Percentiles rank a stretch among this genome's conserved stretches.
phyloP scores from a whole-genome alignment of 2,329 filamentous ascomycete genomes.

The Fusarium sp. region DNA sequence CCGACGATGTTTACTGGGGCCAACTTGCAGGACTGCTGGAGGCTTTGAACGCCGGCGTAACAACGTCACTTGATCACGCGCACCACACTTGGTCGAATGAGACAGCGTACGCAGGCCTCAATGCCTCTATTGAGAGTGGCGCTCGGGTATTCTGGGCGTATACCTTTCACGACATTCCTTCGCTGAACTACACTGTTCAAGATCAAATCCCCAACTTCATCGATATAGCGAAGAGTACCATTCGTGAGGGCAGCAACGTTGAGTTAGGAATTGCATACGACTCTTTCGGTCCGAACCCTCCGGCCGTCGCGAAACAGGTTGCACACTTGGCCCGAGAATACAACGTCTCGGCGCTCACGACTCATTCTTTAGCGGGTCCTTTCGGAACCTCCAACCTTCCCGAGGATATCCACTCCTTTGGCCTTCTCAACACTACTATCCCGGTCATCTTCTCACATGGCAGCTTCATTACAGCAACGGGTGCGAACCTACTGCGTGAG shows the following conservation, averaged over 20 bases:
- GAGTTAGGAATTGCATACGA: slow-evolving; percentile 62
- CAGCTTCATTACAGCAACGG: slow-evolving; percentile 59
- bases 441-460: slow-evolving; percentile 69
- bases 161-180: slow-evolving; percentile 56
- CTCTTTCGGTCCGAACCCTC: slow-evolving; percentile 50
- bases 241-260: slow-evolving; percentile 50
- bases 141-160: slow-evolving; percentile 65
- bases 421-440: slow-evolving; percentile 60
- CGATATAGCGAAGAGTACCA: slow-evolving; percentile 52
- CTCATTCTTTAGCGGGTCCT: slow-evolving; percentile 59
- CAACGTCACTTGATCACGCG: slow-evolving; percentile 67
- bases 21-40: slow-evolving; percentile 66
- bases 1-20: slow-evolving; percentile 63
- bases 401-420: slow-evolving; percentile 54
- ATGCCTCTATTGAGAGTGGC: slow-evolving; percentile 64
- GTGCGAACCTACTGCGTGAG: slow-evolving; percentile 60
- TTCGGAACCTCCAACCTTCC: slow-evolving; percentile 60
- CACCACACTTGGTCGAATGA: slow-evolving; percentile 64
- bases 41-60: slow-evolving; percentile 67
- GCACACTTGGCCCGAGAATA: slow-evolving; percentile 55
- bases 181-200: slow-evolving; percentile 50
- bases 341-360: slow-evolving; percentile 63
- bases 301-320: slow-evolving; percentile 52
- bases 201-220: slow-evolving; percentile 60
- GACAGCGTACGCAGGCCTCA: slow-evolving; percentile 61